Percentiles rank a stretch among this genome's conserved stretches.
Evolutionary conservation across 1,284 basidiomycete genomes (phyloP).

Genomic region (Rhodotorula sp.): DNA sequence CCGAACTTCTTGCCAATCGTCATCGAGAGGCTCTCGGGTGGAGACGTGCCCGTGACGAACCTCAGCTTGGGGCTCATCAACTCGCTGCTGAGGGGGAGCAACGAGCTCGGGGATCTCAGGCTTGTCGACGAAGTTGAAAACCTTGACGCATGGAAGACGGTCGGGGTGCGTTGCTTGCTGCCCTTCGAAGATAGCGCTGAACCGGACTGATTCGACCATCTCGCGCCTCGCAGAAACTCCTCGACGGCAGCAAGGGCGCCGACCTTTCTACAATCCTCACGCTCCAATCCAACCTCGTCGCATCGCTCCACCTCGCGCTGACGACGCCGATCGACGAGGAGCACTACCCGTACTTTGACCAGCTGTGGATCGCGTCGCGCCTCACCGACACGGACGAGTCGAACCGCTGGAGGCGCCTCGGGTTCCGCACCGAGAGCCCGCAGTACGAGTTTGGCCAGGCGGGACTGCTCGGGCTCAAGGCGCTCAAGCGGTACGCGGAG

Average conservation of each 20-base stretch:
- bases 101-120: slow-evolving; percentile 72
- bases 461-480: slow-evolving; percentile 78
- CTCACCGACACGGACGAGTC: slow-evolving; percentile 56
- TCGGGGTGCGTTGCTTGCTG: slow-evolving; percentile 63
- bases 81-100: slow-evolving; percentile 74
- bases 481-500: slow-evolving; percentile 67
- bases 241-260: slow-evolving; percentile 83
- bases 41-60: slow-evolving; percentile 79
- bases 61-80: slow-evolving; percentile 84
- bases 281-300: slow-evolving; percentile 84
- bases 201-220: slow-evolving; percentile 6
- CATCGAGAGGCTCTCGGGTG: slow-evolving; percentile 72
- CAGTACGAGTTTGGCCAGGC: slow-evolving; percentile 78
- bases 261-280: slow-evolving; percentile 77
- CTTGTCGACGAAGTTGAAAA: slow-evolving; percentile 75
- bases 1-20: slow-evolving; percentile 69
- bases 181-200: slow-evolving; percentile 1
- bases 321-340: slow-evolving; percentile 63
- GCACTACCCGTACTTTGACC: slow-evolving; percentile 66
- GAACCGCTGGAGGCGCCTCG: slow-evolving; percentile 73
- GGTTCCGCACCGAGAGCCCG: slow-evolving; percentile 76
- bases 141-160: slow-evolving; percentile 77
- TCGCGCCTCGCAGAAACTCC: slow-evolving; percentile 64
- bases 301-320: slow-evolving; percentile 78
- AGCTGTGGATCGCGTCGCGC: slow-evolving; percentile 69